A percentile compares a stretch with the other conserved stretches of the same genome.
Evolutionary conservation across 2,329 filamentous ascomycete species (phyloP).

Genomic region (Epichloe sp.): DNA sequence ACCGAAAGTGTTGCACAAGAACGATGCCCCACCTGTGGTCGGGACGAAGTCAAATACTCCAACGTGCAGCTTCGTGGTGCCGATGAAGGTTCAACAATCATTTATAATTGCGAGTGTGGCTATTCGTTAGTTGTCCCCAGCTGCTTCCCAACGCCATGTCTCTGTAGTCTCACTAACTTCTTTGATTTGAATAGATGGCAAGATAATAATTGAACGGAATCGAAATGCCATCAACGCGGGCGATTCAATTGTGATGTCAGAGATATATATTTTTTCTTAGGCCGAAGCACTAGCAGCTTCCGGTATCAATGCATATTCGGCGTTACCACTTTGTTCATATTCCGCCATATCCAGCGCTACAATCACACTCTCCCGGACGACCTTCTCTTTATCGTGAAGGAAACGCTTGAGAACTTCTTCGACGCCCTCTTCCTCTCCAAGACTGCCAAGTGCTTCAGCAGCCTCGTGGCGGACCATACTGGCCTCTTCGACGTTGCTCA

Average conservation of each 20-base stretch:
- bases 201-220: conserved; percentile 45
- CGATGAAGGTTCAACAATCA: conserved; percentile 88
- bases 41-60: conserved; percentile 71
- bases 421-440: conserved; percentile 88
- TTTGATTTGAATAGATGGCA: conserved; percentile 29
- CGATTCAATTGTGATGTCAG: conserved; percentile 1
- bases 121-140: conserved; percentile 48
- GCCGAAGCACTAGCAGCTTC: conserved; percentile 34
- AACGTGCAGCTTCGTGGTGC: conserved; percentile 79
- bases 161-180: not conserved
- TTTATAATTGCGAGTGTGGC: conserved; percentile 80
- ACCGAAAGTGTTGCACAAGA: conserved; percentile 56
- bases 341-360: conserved; percentile 97
- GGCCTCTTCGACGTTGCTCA: conserved; percentile 68
- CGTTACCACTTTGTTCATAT: conserved; percentile 78
- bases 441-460: conserved; percentile 84
- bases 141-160: conserved; percentile 1
- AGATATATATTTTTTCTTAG: conserved; percentile 14
- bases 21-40: conserved; percentile 69
- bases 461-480: conserved; percentile 98
- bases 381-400: conserved; percentile 78
- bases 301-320: conserved; percentile 86
- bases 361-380: conserved; percentile 87
- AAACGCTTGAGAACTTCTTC: conserved; percentile 75
- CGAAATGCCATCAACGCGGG: conserved; percentile 1